These are phyloP conservation scores for Cordyceps cateniannulata DNA, from an alignment of 2,329 filamentous ascomycete species.

Conservation along the genomic window DNA sequence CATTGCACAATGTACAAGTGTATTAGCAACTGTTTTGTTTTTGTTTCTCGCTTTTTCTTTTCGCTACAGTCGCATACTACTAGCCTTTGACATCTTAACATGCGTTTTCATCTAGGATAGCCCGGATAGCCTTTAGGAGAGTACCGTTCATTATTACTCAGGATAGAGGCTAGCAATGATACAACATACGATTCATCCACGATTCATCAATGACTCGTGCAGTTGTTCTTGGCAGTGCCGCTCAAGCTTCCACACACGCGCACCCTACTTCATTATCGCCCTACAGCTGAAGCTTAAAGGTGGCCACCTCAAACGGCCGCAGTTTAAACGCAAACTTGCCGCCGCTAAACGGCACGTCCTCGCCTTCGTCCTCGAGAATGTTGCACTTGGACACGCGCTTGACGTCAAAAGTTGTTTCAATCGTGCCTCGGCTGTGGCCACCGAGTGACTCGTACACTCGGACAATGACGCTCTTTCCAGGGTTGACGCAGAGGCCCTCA, in stretches of 20 bases:
- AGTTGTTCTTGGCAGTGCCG: background rate
- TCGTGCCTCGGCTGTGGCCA: constrained; percentile 65
- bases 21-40: background rate
- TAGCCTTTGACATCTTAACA: background rate
- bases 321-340: constrained; percentile 56
- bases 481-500: constrained; percentile 55
- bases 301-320: constrained; percentile 79
- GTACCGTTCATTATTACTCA: constrained; percentile 3
- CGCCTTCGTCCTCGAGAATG: constrained; percentile 78
- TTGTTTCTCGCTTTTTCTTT: background rate
- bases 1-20: background rate
- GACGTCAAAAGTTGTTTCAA: constrained; percentile 63
- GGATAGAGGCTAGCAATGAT: constrained; percentile 3
- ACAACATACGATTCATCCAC: constrained; percentile 1
- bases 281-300: constrained; percentile 58
- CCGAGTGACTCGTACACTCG: constrained; percentile 86
- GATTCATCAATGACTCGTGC: background rate
- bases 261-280: constrained; percentile 21
- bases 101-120: background rate
- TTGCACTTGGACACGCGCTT: constrained; percentile 79
- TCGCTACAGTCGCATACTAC: background rate
- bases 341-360: constrained; percentile 49
- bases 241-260: constrained; percentile 17
- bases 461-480: constrained; percentile 73
- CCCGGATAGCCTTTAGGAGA: background rate